Percentiles rank a stretch among this genome's conserved stretches.
phyloP scores from a whole-genome alignment of 352 stramenopile species.

The Pythium insidiosum region DNA sequence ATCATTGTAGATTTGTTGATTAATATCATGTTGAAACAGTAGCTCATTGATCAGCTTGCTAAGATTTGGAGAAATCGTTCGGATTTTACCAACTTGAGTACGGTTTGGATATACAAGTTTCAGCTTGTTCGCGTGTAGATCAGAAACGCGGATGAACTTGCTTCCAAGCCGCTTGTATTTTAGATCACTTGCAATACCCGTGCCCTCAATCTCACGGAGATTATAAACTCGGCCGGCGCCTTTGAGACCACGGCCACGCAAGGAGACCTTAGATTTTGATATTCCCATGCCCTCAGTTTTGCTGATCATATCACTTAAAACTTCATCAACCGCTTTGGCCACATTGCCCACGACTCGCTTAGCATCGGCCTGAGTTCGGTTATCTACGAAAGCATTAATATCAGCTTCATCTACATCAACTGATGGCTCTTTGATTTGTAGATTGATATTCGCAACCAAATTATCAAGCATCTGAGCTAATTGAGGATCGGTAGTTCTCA shows the following conservation, averaged over 20 bases:
- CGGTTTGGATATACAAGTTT: conserved; percentile 7
- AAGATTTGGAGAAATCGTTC: background rate
- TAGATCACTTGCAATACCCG: conserved; percentile 4
- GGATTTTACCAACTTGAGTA: background rate
- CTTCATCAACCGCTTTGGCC: too few relatives aligned
- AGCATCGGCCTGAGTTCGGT: background rate
- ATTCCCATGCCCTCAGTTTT: too few relatives aligned
- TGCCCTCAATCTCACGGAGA: conserved; percentile 1
- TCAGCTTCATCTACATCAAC: background rate
- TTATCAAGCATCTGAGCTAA: too few relatives aligned
- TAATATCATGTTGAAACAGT: conserved; percentile 5
- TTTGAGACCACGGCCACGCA: background rate
- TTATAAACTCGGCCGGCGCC: background rate
- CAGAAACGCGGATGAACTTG: conserved; percentile 3
- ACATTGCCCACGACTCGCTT: too few relatives aligned
- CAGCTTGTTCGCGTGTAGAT: conserved; percentile 1
- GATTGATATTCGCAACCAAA: too few relatives aligned
- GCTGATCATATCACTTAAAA: too few relatives aligned
- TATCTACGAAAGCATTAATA: background rate
- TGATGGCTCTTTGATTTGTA: background rate
- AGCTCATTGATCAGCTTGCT: conserved; percentile 3
- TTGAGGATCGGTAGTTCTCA: too few relatives aligned
- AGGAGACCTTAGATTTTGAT: background rate
- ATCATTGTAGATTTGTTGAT: conserved; percentile 5
- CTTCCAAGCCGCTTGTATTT: conserved; percentile 8